Evolutionary conservation across 1,139 yeast genomes (phyloP), one percentile per base, ranked within the genome.

Genomic region (Candida pseudoviswanathii): DNA sequence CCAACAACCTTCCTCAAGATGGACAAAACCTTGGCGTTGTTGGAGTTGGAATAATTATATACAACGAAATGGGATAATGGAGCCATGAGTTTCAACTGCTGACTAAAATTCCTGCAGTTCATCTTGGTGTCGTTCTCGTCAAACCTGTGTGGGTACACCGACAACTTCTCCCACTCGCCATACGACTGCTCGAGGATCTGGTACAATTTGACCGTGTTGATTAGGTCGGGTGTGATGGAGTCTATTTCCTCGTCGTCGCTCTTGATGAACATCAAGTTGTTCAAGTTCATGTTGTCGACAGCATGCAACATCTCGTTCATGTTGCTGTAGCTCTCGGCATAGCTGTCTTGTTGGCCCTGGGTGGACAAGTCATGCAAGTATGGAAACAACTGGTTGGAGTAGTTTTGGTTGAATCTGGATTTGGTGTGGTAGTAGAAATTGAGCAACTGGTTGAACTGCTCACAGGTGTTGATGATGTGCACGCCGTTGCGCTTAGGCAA

Each of bases 291-390:
- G 16, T 43, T 43, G 5, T 36, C n/a, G 11, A 46, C 30, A 25
- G 7, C 25, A 16, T 33, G n/a, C 9, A 34, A 11, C 22, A 32
- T 25, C 10, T 27, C 25, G 6, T 26, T 11, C 29, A 37, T 22
- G 21, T 36, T 21, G 21, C 10, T 36, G 27, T 21, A 5, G n/a
- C 52, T 46, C 5, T 51, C 55, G 10, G 53, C 60, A 30, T 38
- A 53, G 31, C 30, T 72, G 1, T 63, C 62, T 31, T 73, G 61
- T 52, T 71, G 77, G 43, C 59, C 58, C 8, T 58, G 44, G 43
- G 59, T 62, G 48, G 59, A 57, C 39, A 72, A 56, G 0, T 76
- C 77, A 58, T 73, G 77, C 41, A 73, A 60, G 50, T 68, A 73
- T 0, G 78, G 78, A 48, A 73, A 73, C 54, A 70, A 53, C 24